phyloP scores from a whole-genome alignment of 2,329 filamentous ascomycete species.

The Emericellopsis atlantica region DNA sequence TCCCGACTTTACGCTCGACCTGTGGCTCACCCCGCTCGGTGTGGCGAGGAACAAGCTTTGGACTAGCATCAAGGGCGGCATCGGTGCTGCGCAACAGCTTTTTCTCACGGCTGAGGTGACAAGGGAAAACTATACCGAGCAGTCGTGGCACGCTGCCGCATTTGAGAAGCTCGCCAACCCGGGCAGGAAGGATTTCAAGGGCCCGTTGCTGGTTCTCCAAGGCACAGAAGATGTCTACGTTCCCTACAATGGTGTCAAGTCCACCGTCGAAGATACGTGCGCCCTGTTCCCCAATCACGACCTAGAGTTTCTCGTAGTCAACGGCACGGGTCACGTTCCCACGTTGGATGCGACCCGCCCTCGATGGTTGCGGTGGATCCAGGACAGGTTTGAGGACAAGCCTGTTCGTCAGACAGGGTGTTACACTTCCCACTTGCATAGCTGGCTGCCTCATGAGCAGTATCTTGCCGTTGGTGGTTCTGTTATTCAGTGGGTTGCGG shows the following conservation, averaged over 20 bases:
- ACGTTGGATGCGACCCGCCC: slow-evolving; percentile 5
- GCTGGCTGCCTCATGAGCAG: slow-evolving; percentile 5
- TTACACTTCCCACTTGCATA: slow-evolving; percentile 3
- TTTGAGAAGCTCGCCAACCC: slow-evolving; percentile 6
- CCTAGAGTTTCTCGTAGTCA: slow-evolving; percentile 6
- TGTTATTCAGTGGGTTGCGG: slow-evolving; percentile 1
- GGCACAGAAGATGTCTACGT: slow-evolving; percentile 13
- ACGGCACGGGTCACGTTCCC: slow-evolving; percentile 5
- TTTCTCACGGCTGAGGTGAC: background rate
- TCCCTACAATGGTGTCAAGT: background rate
- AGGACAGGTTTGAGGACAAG: slow-evolving; percentile 6
- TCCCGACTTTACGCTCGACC: slow-evolving; percentile 4
- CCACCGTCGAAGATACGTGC: slow-evolving; percentile 7
- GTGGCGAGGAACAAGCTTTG: slow-evolving; percentile 3
- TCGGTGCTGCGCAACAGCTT: background rate
- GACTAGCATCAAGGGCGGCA: slow-evolving; percentile 2
- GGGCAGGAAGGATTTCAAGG: slow-evolving; percentile 15
- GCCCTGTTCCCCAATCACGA: slow-evolving; percentile 2
- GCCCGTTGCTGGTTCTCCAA: slow-evolving; percentile 21
- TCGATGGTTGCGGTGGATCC: slow-evolving; percentile 9
- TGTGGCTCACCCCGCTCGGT: slow-evolving; percentile 17
- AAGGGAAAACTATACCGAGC: background rate
- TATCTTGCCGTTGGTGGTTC: slow-evolving; percentile 4
- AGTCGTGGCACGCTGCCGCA: background rate
- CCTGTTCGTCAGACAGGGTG: background rate